phyloP scores from a whole-genome alignment of 352 stramenopile species.

The Globisporangium spinosum region DNA sequence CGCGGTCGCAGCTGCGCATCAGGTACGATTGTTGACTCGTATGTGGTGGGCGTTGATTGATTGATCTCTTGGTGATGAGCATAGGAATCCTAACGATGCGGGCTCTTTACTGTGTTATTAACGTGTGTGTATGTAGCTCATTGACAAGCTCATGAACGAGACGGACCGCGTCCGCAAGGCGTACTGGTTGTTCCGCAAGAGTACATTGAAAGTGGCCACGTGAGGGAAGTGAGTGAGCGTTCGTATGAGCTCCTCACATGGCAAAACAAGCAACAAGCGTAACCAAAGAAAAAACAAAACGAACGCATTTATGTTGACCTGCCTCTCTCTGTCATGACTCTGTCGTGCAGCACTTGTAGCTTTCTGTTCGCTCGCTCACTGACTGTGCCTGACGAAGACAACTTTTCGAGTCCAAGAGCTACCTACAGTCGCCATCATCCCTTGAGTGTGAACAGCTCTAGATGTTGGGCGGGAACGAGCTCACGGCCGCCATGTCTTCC shows the following conservation, averaged over 20 bases:
- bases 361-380: background rate
- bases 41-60: background rate
- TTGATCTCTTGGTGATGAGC: background rate
- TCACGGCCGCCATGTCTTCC: conserved; percentile 83
- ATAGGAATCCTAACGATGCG: background rate
- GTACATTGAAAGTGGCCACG: conserved; percentile 31
- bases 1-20: conserved; percentile 31
- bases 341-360: background rate
- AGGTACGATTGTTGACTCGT: conserved; percentile 22
- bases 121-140: conserved; percentile 28
- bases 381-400: background rate
- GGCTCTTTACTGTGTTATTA: too few relatives aligned
- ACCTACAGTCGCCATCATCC: background rate
- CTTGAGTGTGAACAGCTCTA: conserved; percentile 24
- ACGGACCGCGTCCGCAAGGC: conserved; percentile 66
- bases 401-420: background rate
- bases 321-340: background rate
- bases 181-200: conserved; percentile 74
- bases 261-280: background rate
- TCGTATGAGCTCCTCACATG: conserved; percentile 15
- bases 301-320: conserved; percentile 17
- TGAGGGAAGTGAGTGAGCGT: conserved; percentile 7
- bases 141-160: conserved; percentile 67
- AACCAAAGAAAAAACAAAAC: conserved; percentile 7
- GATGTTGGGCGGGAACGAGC: conserved; percentile 67